phyloP scores from a whole-genome alignment of 2,329 filamentous ascomycete genomes.

The Arthrocladium fulminans region DNA sequence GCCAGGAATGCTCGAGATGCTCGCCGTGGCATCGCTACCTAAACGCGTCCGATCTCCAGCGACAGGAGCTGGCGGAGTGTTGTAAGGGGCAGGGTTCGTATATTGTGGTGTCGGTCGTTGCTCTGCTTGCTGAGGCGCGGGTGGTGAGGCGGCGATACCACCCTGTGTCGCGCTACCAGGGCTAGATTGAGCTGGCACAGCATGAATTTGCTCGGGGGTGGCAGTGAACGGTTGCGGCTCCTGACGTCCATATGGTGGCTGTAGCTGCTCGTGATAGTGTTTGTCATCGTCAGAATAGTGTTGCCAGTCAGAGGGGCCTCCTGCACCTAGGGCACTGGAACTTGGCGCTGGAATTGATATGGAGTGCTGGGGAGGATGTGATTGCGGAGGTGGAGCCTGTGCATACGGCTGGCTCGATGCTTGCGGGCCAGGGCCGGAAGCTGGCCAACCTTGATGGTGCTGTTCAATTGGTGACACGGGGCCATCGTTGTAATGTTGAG shows the following conservation, averaged over 20 bases:
- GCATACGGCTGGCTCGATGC: conserved; percentile 11
- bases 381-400: conserved; percentile 23
- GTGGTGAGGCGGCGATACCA: not conserved
- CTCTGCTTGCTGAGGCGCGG: not conserved
- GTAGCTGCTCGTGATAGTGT: not conserved
- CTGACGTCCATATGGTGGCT: conserved; percentile 1
- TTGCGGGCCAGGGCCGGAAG: conserved; percentile 13
- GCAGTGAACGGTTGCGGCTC: not conserved
- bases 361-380: conserved; percentile 13
- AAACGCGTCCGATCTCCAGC: not conserved
- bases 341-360: conserved; percentile 1
- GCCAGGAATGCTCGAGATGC: not conserved
- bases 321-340: conserved; percentile 33
- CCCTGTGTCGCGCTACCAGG: conserved; percentile 9
- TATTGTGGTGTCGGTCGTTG: not conserved
- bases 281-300: conserved; percentile 23
- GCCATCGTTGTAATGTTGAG: conserved; percentile 11
- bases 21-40: not conserved
- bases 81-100: not conserved
- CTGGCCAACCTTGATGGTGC: conserved; percentile 7
- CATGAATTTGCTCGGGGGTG: conserved; percentile 8
- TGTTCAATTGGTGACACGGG: conserved; percentile 21
- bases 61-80: not conserved
- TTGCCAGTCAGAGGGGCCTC: conserved; percentile 42
- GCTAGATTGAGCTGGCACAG: conserved; percentile 8